Conservation (phyloP, 1,139 yeast genomes). For the Yamadazyma atmosphaerica region DNA sequence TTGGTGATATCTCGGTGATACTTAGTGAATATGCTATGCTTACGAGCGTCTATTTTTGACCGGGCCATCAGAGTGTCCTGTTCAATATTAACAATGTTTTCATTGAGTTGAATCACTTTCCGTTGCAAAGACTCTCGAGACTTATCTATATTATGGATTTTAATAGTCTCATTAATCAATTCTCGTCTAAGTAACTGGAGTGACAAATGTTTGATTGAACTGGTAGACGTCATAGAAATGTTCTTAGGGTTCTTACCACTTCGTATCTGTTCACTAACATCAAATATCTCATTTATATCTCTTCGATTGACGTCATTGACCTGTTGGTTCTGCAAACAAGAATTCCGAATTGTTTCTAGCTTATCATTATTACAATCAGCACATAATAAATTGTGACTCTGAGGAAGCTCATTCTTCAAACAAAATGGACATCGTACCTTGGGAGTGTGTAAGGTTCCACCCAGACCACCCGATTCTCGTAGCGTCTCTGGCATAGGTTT, state of each 20-base stretch:
- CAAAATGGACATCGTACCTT: conserved; percentile 19
- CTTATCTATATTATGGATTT: conserved; percentile 23
- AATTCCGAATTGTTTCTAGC: conserved; percentile 23
- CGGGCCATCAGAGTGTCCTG: conserved; percentile 4
- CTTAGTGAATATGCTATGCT: background rate
- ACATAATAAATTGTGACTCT: conserved; percentile 20
- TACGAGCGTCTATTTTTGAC: background rate
- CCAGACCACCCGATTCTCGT: background rate
- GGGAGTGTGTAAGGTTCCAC: background rate
- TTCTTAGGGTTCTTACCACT: conserved; percentile 6
- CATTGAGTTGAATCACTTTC: conserved; percentile 18
- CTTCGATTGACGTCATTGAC: conserved; percentile 19
- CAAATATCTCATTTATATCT: conserved; percentile 31
- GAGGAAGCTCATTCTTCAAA: conserved; percentile 9
- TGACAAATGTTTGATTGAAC: conserved; percentile 38
- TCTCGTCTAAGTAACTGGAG: conserved; percentile 46
- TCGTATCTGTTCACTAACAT: conserved; percentile 17
- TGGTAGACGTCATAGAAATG: conserved; percentile 7
- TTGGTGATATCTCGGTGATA: background rate
- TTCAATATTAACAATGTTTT: conserved; percentile 14
- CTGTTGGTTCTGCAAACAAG: conserved; percentile 27
- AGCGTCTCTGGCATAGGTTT: background rate
- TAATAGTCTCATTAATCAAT: conserved; percentile 24
- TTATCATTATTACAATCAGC: conserved; percentile 21
- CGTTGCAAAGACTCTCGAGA: conserved; percentile 17